Evolutionary conservation across 2,329 filamentous ascomycete species (phyloP).

Genomic region (Diaporthe aspalathi): DNA sequence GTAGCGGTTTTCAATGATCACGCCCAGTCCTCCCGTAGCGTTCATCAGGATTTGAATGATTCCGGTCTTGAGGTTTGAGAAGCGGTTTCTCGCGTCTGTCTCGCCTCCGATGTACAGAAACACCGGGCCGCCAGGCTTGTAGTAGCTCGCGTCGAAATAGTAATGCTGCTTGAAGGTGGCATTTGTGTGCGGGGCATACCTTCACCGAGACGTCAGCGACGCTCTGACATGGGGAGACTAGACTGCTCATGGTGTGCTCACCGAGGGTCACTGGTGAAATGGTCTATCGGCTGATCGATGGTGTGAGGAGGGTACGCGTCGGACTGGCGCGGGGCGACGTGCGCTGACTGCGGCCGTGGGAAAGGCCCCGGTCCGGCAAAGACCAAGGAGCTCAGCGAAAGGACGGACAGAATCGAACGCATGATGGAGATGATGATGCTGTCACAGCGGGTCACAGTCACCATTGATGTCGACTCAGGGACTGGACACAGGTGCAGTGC

Average conservation of each 20-base stretch:
- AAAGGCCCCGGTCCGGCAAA: constrained; percentile 29
- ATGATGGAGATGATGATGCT: constrained; percentile 12
- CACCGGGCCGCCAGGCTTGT: constrained; percentile 62
- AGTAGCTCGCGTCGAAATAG: constrained; percentile 65
- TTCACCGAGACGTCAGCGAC: not conserved
- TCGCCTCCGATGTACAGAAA: constrained; percentile 50
- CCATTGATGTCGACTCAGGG: not conserved
- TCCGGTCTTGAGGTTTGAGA: constrained; percentile 47
- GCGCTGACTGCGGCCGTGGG: not conserved
- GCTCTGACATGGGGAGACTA: fast-evolving
- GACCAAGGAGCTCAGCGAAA: constrained; percentile 30
- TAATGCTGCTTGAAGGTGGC: constrained; percentile 66
- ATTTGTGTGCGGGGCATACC: constrained; percentile 54
- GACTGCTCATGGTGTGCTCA: not conserved
- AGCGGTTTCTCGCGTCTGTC: constrained; percentile 46
- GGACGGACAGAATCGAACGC: constrained; percentile 15
- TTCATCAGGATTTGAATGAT: constrained; percentile 66
- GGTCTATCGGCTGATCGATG: constrained; percentile 55
- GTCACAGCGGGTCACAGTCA: no score
- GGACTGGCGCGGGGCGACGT: constrained; percentile 12
- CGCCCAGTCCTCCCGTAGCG: constrained; percentile 63
- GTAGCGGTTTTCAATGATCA: constrained; percentile 64
- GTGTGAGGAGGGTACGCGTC: constrained; percentile 44
- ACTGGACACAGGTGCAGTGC: no score
- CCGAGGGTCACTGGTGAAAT: constrained; percentile 54